phyloP scores from a whole-genome alignment of 2,329 filamentous ascomycete genomes.

The Sodiomyces alkalinus region DNA sequence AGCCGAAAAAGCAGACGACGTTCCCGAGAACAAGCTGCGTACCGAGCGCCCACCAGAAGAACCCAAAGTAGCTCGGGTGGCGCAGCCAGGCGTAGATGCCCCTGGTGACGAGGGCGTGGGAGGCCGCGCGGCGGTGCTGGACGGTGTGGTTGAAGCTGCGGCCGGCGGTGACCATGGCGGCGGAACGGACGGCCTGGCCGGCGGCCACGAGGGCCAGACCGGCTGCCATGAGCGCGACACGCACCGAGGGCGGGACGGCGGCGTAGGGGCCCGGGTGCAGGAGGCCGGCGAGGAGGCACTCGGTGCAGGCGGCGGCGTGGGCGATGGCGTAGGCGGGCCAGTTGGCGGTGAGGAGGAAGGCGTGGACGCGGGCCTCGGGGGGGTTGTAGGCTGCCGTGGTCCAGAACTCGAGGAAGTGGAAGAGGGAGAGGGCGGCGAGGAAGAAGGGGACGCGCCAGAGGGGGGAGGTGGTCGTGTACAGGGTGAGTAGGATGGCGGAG shows the following conservation, averaged over 20 bases:
- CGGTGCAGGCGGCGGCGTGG: slow-evolving; percentile 57
- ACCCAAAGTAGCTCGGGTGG: slow-evolving; percentile 93
- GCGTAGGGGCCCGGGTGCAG: slow-evolving; percentile 39
- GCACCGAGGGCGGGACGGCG: slow-evolving; percentile 26
- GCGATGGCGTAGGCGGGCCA: slow-evolving; percentile 74
- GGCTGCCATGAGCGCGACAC: slow-evolving; percentile 26
- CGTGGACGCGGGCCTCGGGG: slow-evolving; percentile 50
- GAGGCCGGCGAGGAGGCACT: slow-evolving; percentile 49
- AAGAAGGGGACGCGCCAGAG: slow-evolving; percentile 54
- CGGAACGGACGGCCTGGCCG: slow-evolving; percentile 63
- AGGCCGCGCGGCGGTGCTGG: slow-evolving; percentile 49
- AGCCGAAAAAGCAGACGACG: slow-evolving; percentile 58
- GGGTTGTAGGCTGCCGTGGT: slow-evolving; percentile 79
- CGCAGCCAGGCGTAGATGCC: slow-evolving; percentile 65
- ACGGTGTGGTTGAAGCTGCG: slow-evolving; percentile 85
- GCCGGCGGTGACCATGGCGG: slow-evolving; percentile 80
- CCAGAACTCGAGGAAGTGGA: slow-evolving; percentile 96
- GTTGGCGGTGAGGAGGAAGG: slow-evolving; percentile 76
- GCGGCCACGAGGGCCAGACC: slow-evolving; percentile 49
- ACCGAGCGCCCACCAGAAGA: slow-evolving; percentile 97
- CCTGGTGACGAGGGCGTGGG: slow-evolving; percentile 67
- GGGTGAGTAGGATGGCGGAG: slow-evolving; percentile 15
- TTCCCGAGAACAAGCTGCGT: slow-evolving; percentile 88
- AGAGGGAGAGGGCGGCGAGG: slow-evolving; percentile 51
- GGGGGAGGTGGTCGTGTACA: slow-evolving; percentile 24